phyloP scores from a whole-genome alignment of 495 filamentous ascomycete species.

The Daldinia decipiens region DNA sequence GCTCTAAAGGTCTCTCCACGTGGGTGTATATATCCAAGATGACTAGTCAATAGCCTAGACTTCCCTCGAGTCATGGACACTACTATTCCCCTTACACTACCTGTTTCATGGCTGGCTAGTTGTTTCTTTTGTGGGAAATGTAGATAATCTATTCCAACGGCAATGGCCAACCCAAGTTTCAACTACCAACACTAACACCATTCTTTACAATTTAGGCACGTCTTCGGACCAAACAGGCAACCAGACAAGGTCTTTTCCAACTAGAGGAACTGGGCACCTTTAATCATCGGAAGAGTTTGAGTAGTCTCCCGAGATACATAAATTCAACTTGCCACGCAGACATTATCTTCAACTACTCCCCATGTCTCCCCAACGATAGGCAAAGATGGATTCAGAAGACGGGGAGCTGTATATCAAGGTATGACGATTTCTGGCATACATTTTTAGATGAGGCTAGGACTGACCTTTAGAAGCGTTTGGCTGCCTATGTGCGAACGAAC shows the following conservation, averaged over 20 bases:
- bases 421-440: constrained; percentile 31
- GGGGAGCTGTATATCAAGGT: constrained; percentile 91
- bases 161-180: constrained; percentile 27
- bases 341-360: constrained; percentile 26
- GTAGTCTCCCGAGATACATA: constrained; percentile 25
- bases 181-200: constrained; percentile 36
- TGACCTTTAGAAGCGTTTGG: constrained; percentile 75
- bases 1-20: constrained; percentile 10
- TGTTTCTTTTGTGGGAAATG: constrained; percentile 19
- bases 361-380: constrained; percentile 56
- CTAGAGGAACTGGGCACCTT: constrained; percentile 16
- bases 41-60: constrained; percentile 26
- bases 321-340: constrained; percentile 23
- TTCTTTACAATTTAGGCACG: constrained; percentile 24
- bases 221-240: constrained; percentile 24
- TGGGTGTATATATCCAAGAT: constrained; percentile 22
- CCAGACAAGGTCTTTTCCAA: constrained; percentile 20
- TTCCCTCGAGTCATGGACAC: constrained; percentile 28
- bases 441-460: not conserved
- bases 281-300: constrained; percentile 17
- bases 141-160: constrained; percentile 25
- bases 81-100: constrained; percentile 11
- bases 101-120: constrained; percentile 28
- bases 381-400: constrained; percentile 82
- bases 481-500: constrained; percentile 94